Base-by-base conservation (phyloP, 176 grass and related monocot species). In the Avena atlantica region DNA sequence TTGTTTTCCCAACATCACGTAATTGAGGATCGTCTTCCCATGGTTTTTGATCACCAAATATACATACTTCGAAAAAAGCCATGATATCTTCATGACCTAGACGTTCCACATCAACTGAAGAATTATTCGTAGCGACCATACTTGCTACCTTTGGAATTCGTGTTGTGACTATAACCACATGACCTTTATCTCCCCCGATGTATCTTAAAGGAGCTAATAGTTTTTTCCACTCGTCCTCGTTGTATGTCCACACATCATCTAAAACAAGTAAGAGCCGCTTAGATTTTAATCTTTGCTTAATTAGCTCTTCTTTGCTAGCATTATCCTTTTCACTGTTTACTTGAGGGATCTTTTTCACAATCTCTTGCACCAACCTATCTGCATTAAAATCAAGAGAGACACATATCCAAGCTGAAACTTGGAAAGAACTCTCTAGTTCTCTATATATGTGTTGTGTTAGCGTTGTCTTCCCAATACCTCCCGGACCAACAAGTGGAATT, bases 381-480 rank as follows among this genome's bases (percentile, higher is more conserved):
- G 53, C 72, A 82, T 27, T 52, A 10, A 93, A 84, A 60, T 60
- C 17, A 0, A 69, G 65, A 10, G 89, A 88, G 0, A 93, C 86
- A 14, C 77, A 88, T 9, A 86, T 40, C 92, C 92, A 91, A n/a
- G 76, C 15, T 7, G 1, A 1, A 8, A 79, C 50, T 0, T 88
- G 3, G 1, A 93, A 93, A 24, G 75, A 31, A 0, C 1, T 20
- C 37, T 62, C 2, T 0, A 85, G 4, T 10, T 90, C 70, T 16
- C 31, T 8, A 13, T 86, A 90, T 27, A 90, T 12, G 6, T 83
- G 11, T 55, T 93, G 78, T 60, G 47, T 69, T 19, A 93, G 57
- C 47, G 91, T 80, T 59, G 85, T 93, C 69, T 93, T 93, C 2
- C 91, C 82, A n/a, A 93, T 67, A 1, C 88, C 91, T 0, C 88